Evolutionary conservation across 495 filamentous ascomycete genomes (phyloP), one percentile per base, ranked within the genome.

Genomic region (Xylaria palmicola): DNA sequence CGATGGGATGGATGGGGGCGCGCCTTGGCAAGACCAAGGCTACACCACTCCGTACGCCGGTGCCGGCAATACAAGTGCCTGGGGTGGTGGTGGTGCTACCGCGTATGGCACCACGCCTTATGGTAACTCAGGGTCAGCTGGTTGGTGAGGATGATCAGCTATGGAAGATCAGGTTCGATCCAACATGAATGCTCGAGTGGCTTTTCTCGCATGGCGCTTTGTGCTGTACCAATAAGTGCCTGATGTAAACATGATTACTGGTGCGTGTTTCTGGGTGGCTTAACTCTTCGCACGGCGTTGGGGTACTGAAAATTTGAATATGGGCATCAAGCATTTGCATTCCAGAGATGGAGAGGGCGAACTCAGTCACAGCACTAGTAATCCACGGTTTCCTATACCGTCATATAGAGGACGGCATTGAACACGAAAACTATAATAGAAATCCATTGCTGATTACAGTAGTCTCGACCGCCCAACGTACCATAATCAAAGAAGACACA

Each of bases 21-120:
- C 73, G 10, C 83, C 79, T 17, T 75, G 78, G 70, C 74, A 76
- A 55, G 86, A 90, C 55, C 77, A 76, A 26, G 91, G 90, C 4
- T 91, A 86, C 61, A 86, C 87, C n/a, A 93, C 90, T 15, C 86
- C 90, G 6, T 93, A 89, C 68, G 83, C 80, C 5, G 84, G 83
- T 54, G 84, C 80, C 37, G 85, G 81, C 12, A 79, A 78, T 53
- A 75, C 81, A 44, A 87, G 85, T 65, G 77, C 82, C 4, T 92
- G 88, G 86, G 85, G 86, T 10, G 88, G 86, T 43, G 82, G 69
- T 27, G 83, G 77, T 52, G 75, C 83, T 48, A 87, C 85, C 6
- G 84, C 82, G 0, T 89, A 88, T 48, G 88, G 86, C 7, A 85
- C 88, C 6, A 93, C 91, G 7, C 89, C 90, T 0, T 79, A 78